Conservation (phyloP, 2,329 filamentous ascomycete genomes). For the Fusarium chaquense region DNA sequence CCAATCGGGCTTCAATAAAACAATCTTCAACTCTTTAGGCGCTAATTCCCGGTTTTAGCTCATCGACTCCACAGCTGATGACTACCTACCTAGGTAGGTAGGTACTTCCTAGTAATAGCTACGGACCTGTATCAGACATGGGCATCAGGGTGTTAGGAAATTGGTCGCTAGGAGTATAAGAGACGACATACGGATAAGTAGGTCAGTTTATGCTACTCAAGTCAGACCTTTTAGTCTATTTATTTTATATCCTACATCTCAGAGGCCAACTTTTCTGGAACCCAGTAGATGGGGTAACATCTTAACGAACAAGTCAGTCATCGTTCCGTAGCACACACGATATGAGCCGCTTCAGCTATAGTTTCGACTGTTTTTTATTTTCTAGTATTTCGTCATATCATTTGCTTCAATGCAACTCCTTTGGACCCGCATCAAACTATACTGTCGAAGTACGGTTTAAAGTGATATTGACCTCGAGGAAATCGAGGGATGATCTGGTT, state of each 20-base stretch:
- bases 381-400: neutral
- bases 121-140: no score
- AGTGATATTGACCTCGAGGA: conserved; percentile 23
- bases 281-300: neutral
- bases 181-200: no score
- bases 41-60: neutral
- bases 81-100: neutral
- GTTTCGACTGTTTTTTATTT: neutral
- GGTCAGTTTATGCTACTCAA: no score
- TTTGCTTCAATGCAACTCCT: conserved; percentile 1
- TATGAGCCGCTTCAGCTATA: neutral
- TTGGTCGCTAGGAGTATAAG: no score
- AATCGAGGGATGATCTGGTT: neutral
- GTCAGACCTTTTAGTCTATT: no score
- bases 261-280: no score
- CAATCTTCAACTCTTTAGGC: conserved; percentile 6
- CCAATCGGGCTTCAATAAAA: conserved; percentile 15
- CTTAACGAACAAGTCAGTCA: conserved; percentile 1
- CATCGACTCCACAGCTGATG: neutral
- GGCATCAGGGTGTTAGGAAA: no score
- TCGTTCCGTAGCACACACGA: neutral
- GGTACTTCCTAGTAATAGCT: no score
- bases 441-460: conserved; percentile 6
- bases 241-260: no score
- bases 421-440: conserved; percentile 1